Conservation (phyloP, 257 asterid species). For the Nicotiana obtusifolia region DNA sequence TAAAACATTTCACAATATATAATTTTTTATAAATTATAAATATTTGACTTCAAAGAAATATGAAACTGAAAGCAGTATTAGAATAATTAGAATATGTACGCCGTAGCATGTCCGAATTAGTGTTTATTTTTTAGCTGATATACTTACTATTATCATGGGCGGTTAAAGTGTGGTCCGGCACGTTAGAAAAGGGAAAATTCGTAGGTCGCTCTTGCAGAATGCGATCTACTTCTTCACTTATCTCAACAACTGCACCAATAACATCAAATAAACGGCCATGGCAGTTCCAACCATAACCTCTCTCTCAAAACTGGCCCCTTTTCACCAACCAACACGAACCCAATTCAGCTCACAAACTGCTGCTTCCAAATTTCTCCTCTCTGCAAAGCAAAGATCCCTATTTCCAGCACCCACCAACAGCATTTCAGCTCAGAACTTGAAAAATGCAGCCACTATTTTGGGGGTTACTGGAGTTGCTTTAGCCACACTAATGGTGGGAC, state of each 20-base stretch:
- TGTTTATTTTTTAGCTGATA: no score
- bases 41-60: no score
- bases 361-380: constrained; percentile 14
- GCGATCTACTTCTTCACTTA: neutral
- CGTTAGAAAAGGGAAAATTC: no score
- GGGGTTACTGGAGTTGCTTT: constrained; percentile 67
- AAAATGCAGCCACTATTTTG: constrained; percentile 27
- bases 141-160: no score
- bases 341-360: constrained; percentile 6
- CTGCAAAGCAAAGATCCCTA: neutral
- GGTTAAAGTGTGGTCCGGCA: no score
- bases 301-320: constrained; percentile 19
- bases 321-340: constrained; percentile 21
- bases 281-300: constrained; percentile 16
- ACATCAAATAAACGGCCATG: constrained; percentile 23
- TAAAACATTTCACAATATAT: no score
- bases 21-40: no score
- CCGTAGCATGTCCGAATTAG: no score
- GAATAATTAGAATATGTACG: no score
- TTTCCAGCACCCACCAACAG: neutral
- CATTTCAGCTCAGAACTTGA: constrained; percentile 13
- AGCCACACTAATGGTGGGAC: constrained; percentile 26
- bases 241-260: neutral
- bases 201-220: no score
- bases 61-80: no score